Base-by-base conservation (phyloP, 495 filamentous ascomycete genomes). In the Penicillium waksmanii region DNA sequence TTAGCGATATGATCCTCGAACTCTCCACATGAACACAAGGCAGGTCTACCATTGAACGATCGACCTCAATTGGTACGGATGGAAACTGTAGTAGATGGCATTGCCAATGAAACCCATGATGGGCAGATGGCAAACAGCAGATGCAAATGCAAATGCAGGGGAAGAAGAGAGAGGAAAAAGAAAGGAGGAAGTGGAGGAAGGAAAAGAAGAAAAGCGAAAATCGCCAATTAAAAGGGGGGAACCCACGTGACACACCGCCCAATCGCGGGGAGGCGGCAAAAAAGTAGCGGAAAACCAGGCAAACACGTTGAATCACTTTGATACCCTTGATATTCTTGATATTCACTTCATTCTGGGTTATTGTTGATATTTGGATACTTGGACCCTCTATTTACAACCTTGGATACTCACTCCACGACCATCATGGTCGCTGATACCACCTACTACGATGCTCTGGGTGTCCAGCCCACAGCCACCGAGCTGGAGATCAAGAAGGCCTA, bases 401-500 rank as follows among this genome's bases (percentile, higher is more conserved):
- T 23, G 23, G 3, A 23, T 23, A 23, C 23, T 46, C 55, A 5
- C 17, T 2, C n/a, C 42, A n/a, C 42, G 42, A 12, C 42, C 42
- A 46, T 21, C 61, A 94, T 94, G 90, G 91, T 94, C 59, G 90
- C 87, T 54, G 91, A 95, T 67, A 93, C 90, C 23, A 76, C 83
- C 55, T 95, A 95, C 76, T 98, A 98, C 76, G 96, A 98, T 73
- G 86, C 84, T 65, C 82, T 99, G 13, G 90, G 89, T 57, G 96
- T 99, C 66, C 84, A 87, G 72, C 89, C 93, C 43, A 91, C 87
- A 11, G 96, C 95, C 17, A 89, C 92, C 55, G 92, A 96, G 71
- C 87, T 98, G 8, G 96, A 99, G 62, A 97, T 99, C 77, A 99
- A 99, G 81, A 98, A 98, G 77, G 95, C 95, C n/a, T 99, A 99